A percentile compares a stretch with the other conserved stretches of the same genome.
These are phyloP conservation scores for Musa balbisiana DNA, from an alignment of 202 grass and related monocot genomes.

Conservation along the genomic window DNA sequence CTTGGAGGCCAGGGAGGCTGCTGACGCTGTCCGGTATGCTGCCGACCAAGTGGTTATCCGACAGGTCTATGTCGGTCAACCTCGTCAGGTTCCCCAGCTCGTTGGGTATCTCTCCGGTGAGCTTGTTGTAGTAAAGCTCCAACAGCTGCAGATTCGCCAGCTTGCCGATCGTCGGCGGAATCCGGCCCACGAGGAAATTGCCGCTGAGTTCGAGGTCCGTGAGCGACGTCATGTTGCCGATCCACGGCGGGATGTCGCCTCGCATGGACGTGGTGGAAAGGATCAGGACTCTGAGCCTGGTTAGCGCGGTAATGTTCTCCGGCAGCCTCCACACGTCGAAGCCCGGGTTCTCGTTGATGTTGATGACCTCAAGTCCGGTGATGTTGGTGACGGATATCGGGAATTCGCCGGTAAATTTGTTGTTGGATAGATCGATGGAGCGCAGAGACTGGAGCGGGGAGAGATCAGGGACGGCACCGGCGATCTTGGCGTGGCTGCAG, in stretches of 20 bases:
- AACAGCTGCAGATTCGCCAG: constrained; percentile 45
- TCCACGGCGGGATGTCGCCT: constrained; percentile 55
- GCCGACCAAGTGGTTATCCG: constrained; percentile 58
- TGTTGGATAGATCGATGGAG: constrained; percentile 53
- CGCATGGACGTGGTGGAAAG: constrained; percentile 64
- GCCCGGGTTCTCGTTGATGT: constrained; percentile 82
- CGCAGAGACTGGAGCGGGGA: constrained; percentile 33
- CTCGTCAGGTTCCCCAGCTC: constrained; percentile 73
- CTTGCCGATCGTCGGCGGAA: constrained; percentile 40
- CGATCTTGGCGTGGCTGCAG: constrained; percentile 47
- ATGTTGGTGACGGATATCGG: constrained; percentile 50
- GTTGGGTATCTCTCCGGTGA: constrained; percentile 42
- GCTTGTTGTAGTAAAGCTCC: constrained; percentile 89
- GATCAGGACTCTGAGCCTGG: constrained; percentile 49
- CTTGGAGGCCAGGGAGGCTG: constrained; percentile 36
- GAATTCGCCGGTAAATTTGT: constrained; percentile 64
- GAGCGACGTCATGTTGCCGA: constrained; percentile 89
- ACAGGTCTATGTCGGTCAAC: constrained; percentile 72
- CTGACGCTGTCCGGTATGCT: constrained; percentile 51
- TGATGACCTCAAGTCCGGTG: constrained; percentile 44
- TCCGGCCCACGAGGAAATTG: constrained; percentile 48
- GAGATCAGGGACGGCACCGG: constrained; percentile 54
- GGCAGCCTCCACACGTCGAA: constrained; percentile 60
- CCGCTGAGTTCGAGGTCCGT: constrained; percentile 77
- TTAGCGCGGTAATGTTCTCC: constrained; percentile 37